phyloP scores from a whole-genome alignment of 257 asterid genomes.

The Dorcoceras hygrometricum region DNA sequence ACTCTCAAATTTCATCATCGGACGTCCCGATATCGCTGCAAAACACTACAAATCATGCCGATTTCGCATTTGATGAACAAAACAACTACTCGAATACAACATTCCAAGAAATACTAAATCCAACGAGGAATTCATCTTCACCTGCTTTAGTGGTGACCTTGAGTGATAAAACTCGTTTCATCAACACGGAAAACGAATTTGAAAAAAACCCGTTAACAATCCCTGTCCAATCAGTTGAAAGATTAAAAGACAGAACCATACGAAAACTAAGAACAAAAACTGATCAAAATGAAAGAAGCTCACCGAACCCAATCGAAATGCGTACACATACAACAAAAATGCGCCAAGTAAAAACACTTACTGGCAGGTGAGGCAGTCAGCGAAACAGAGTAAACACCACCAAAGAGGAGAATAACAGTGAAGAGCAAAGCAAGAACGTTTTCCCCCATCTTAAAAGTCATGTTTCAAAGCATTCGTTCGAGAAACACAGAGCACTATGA shows the following conservation, averaged over 20 bases:
- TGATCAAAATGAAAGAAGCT: constrained; percentile 44
- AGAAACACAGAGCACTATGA: constrained; percentile 12
- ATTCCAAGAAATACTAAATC: constrained; percentile 9
- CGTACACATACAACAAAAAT: constrained; percentile 26
- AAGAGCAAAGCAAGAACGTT: constrained; percentile 37
- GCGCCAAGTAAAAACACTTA: constrained; percentile 30
- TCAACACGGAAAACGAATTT: constrained; percentile 61
- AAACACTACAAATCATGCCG: neutral
- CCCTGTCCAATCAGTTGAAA: constrained; percentile 37
- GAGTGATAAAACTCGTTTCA: constrained; percentile 77
- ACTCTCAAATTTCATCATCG: constrained; percentile 90
- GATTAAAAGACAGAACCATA: too few relatives aligned
- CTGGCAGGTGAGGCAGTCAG: constrained; percentile 74
- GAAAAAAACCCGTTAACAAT: constrained; percentile 74
- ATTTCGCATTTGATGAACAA: constrained; percentile 14
- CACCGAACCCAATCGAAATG: constrained; percentile 14
- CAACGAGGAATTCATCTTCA: constrained; percentile 33
- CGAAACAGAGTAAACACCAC: constrained; percentile 49
- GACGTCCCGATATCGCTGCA: constrained; percentile 74
- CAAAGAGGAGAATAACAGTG: constrained; percentile 48
- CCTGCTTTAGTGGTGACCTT: constrained; percentile 74
- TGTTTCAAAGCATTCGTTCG: constrained; percentile 6
- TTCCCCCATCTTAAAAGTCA: constrained; percentile 38
- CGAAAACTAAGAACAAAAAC: neutral
- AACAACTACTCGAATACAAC: neutral